Conservation (phyloP, 441 rosid genomes). For the Adansonia gregorii region DNA sequence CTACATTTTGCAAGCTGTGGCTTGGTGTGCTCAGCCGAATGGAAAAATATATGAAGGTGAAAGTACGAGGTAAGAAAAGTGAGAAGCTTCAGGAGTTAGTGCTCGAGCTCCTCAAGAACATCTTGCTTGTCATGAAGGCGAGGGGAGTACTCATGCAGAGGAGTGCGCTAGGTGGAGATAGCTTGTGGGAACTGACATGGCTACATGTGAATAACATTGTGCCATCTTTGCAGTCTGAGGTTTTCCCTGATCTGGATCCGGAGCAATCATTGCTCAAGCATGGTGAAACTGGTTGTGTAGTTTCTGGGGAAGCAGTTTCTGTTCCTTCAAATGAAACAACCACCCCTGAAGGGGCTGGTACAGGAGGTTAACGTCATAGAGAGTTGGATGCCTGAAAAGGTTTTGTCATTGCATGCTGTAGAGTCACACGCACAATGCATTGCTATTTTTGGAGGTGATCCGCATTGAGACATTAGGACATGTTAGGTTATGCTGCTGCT, state of each 20-base stretch:
- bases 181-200: constrained; percentile 93
- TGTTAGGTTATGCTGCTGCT: constrained; percentile 1
- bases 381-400: not conserved
- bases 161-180: constrained; percentile 78
- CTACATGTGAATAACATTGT: constrained; percentile 76
- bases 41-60: constrained; percentile 87
- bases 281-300: constrained; percentile 30
- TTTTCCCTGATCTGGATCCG: constrained; percentile 67
- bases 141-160: constrained; percentile 71
- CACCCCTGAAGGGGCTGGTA: constrained; percentile 43
- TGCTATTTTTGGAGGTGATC: constrained; percentile 21
- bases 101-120: constrained; percentile 81
- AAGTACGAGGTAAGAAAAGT: constrained; percentile 75
- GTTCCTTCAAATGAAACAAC: constrained; percentile 43
- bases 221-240: constrained; percentile 72
- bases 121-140: constrained; percentile 75
- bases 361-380: constrained; percentile 33
- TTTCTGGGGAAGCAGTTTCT: constrained; percentile 38
- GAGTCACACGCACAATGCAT: constrained; percentile 4
- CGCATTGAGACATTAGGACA: not conserved
- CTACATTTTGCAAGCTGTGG: constrained; percentile 91
- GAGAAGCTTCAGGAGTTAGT: constrained; percentile 78
- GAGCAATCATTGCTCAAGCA: constrained; percentile 43
- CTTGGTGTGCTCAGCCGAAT: constrained; percentile 78
- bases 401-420: constrained; percentile 27